These are phyloP conservation scores for Combretum micranthum DNA, from an alignment of 345 rosid genomes.

Conservation along the genomic window DNA sequence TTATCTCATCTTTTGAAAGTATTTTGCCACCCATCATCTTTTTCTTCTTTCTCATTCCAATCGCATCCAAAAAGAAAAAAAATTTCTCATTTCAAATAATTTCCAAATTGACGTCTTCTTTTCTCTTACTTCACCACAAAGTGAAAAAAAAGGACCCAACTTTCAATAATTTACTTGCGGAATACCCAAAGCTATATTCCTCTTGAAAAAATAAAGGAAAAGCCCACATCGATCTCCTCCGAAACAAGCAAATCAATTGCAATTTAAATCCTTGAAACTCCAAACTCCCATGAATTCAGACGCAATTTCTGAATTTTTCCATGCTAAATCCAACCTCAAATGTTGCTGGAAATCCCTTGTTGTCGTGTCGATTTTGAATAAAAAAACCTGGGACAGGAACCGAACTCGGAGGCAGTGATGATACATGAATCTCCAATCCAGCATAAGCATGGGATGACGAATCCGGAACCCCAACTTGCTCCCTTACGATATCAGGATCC, in stretches of 20 bases:
- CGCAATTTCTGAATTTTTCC: not conserved
- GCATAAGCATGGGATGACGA: conserved; percentile 17
- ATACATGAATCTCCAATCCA: conserved; percentile 19
- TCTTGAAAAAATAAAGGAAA: conserved; percentile 31
- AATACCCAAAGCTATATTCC: conserved; percentile 14
- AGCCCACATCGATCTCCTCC: not conserved
- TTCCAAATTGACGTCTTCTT: no score
- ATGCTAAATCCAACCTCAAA: conserved; percentile 10
- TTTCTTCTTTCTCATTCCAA: no score
- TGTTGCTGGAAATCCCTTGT: conserved; percentile 13
- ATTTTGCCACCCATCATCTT: no score
- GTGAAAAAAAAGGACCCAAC: conserved; percentile 1
- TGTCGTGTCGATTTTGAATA: conserved; percentile 19
- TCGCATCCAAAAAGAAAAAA: no score
- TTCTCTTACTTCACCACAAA: not conserved
- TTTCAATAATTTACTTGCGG: not conserved
- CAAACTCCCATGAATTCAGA: not conserved
- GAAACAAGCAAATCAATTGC: not conserved
- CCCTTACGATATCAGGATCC: conserved; percentile 34
- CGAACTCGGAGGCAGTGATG: conserved; percentile 58
- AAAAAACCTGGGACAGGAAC: conserved; percentile 50
- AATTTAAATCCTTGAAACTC: not conserved
- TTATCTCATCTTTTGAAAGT: no score
- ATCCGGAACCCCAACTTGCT: conserved; percentile 25
- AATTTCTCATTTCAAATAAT: no score